Conservation (phyloP, 2,329 filamentous ascomycete genomes). For the Plectosphaerella sp. region DNA sequence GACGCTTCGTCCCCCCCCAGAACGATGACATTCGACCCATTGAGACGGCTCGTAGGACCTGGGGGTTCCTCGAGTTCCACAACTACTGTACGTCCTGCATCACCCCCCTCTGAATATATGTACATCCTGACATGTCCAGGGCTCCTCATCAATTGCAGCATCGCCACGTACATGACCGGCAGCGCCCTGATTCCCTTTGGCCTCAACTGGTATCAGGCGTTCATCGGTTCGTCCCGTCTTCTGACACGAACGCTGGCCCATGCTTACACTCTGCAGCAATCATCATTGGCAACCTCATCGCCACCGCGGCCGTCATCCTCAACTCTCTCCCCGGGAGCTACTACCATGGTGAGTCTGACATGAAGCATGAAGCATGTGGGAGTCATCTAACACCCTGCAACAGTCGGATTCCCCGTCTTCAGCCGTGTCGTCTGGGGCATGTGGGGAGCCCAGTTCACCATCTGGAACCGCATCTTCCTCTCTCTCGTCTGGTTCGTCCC, state of each 20-base stretch:
- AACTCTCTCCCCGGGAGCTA: conserved; percentile 37
- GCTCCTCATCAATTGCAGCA: conserved; percentile 42
- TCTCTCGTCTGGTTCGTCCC: conserved; percentile 22
- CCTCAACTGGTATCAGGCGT: conserved; percentile 36
- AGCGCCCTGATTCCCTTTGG: conserved; percentile 35
- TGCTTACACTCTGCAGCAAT: conserved; percentile 18
- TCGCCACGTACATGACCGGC: conserved; percentile 34
- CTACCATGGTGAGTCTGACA: conserved; percentile 28
- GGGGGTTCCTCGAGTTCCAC: conserved; percentile 35
- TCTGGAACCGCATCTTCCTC: conserved; percentile 34
- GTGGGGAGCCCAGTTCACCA: conserved; percentile 17
- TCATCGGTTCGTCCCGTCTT: conserved; percentile 24
- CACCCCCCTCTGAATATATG: not conserved
- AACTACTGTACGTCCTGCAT: conserved; percentile 32
- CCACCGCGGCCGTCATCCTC: conserved; percentile 30
- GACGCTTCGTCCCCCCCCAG: conserved; percentile 12
- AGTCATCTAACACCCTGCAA: not conserved
- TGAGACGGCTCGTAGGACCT: conserved; percentile 35
- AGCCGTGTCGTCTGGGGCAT: conserved; percentile 26
- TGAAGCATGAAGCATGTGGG: not conserved
- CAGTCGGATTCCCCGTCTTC: conserved; percentile 26
- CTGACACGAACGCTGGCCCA: not conserved
- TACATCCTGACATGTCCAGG: conserved; percentile 19
- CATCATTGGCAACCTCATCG: conserved; percentile 32
- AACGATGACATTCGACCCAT: conserved; percentile 48